A percentile compares a stretch with the other conserved stretches of the same genome.
Conservation (phyloP, 257 asterid species). For the Solanum chaucha region DNA sequence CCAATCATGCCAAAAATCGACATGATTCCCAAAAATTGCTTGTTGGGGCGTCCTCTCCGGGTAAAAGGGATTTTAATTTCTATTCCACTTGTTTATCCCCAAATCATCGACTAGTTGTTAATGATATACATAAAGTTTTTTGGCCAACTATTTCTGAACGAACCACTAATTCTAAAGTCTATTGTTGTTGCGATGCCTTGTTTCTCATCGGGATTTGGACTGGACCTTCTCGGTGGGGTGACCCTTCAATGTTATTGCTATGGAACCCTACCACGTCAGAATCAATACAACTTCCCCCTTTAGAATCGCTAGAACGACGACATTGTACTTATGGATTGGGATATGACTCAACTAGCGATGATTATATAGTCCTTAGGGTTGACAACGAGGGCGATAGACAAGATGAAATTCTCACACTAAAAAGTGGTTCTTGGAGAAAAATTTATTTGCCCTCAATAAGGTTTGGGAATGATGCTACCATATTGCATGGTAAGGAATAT, state of each 20-base stretch:
- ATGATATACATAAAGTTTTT: too few relatives aligned
- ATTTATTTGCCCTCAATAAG: not conserved
- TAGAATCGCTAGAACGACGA: not conserved
- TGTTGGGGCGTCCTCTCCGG: too few relatives aligned
- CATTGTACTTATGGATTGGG: not conserved
- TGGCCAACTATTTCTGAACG: not conserved
- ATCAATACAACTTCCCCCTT: not conserved
- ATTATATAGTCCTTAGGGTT: not conserved
- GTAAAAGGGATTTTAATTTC: too few relatives aligned
- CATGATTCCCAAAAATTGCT: too few relatives aligned
- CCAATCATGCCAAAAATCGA: too few relatives aligned
- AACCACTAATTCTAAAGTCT: too few relatives aligned
- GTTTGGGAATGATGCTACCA: too few relatives aligned
- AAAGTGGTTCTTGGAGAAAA: not conserved
- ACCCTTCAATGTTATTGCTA: not conserved
- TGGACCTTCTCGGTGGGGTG: rapidly evolving
- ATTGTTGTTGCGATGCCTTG: not conserved
- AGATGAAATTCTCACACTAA: too few relatives aligned
- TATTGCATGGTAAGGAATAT: not conserved
- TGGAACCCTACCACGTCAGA: not conserved
- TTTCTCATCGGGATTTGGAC: not conserved
- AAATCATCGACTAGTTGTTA: too few relatives aligned
- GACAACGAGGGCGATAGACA: not conserved
- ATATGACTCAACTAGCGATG: not conserved
- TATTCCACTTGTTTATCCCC: too few relatives aligned